Evolutionary conservation across 129 eudicot species (phyloP).

Genomic region (Lactuca saligna): DNA sequence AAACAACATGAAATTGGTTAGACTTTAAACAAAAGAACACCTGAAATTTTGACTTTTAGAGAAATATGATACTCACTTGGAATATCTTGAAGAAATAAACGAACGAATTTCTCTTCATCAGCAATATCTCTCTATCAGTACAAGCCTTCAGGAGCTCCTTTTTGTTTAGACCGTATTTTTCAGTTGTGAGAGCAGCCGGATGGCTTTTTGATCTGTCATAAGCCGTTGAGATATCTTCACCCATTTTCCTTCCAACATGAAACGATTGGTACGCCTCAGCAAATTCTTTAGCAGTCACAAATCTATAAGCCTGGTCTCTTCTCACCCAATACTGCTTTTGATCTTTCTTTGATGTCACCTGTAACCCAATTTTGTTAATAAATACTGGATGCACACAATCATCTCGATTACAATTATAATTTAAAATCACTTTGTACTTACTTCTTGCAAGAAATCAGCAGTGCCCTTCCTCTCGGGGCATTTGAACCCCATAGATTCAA

Average conservation of each 20-base stretch:
- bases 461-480: neutral
- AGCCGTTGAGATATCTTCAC: neutral
- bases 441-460: neutral
- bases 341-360: neutral
- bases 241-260: neutral
- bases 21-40: neutral
- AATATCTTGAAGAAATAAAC: neutral
- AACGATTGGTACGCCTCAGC: neutral
- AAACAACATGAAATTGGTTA: neutral
- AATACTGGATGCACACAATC: too few relatives aligned
- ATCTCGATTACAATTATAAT: neutral
- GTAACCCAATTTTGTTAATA: neutral
- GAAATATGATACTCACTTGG: neutral
- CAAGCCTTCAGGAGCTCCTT: neutral
- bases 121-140: neutral
- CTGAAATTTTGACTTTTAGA: neutral
- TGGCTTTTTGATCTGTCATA: neutral
- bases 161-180: neutral
- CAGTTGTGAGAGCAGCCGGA: neutral
- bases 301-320: neutral
- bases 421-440: neutral
- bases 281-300: neutral
- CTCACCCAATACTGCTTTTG: neutral
- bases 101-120: neutral
- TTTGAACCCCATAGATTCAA: neutral